phyloP scores from a whole-genome alignment of 192 early-diverging fungal genomes.

The Gonapodya sp. region DNA sequence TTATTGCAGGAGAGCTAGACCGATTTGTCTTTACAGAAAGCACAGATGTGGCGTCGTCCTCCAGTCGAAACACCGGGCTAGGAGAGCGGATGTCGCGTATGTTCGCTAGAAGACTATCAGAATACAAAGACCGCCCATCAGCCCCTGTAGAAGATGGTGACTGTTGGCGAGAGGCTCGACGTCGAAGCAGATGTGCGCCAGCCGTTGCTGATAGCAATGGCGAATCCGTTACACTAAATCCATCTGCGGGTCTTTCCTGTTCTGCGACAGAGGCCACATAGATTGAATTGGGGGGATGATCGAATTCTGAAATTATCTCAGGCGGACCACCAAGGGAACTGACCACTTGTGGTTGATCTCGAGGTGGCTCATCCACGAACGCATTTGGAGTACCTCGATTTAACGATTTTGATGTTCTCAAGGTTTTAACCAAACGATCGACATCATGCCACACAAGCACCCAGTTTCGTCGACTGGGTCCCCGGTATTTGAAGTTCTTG shows the following conservation, averaged over 20 bases:
- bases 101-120: background rate
- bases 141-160: background rate
- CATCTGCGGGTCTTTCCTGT: too few species aligned
- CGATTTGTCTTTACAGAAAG: background rate
- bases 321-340: background rate
- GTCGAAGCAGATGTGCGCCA: background rate
- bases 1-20: background rate
- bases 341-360: background rate
- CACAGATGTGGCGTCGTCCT: background rate
- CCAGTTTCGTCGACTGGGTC: background rate
- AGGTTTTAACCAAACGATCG: background rate
- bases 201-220: background rate
- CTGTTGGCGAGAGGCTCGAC: background rate
- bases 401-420: background rate
- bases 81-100: background rate
- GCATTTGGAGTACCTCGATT: background rate
- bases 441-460: background rate
- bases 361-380: background rate
- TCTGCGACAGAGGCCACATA: too few species aligned
- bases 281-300: background rate
- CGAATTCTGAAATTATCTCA: background rate
- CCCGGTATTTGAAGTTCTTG: background rate
- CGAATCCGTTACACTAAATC: too few species aligned
- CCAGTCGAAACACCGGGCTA: background rate
- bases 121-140: background rate